These are phyloP conservation scores for Cercospora sp. DNA, from an alignment of 2,329 filamentous ascomycete genomes.

Conservation along the genomic window DNA sequence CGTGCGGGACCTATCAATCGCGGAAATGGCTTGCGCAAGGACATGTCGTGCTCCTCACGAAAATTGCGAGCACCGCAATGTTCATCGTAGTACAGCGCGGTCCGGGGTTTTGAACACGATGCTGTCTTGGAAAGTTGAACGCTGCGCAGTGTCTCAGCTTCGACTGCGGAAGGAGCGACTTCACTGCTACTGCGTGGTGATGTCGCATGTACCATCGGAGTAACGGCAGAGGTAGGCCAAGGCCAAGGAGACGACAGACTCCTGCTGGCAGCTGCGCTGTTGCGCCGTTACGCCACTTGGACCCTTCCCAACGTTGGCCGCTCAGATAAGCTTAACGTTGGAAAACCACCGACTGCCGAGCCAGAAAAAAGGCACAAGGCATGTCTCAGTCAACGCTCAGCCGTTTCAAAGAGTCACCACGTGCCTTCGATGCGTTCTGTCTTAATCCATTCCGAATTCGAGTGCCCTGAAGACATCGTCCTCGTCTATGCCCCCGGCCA, in stretches of 20 bases:
- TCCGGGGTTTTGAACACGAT: not conserved
- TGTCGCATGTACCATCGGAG: not conserved
- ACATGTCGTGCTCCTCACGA: not conserved
- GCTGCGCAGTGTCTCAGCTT: not conserved
- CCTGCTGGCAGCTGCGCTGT: not conserved
- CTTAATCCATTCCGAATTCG: not conserved
- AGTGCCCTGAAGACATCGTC: no score
- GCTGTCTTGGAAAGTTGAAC: not conserved
- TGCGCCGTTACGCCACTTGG: not conserved
- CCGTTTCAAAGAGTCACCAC: not conserved
- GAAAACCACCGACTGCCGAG: slow-evolving; percentile 4
- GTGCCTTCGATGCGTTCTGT: not conserved
- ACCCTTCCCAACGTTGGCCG: not conserved
- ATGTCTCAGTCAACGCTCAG: slow-evolving; percentile 2
- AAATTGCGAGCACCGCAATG: not conserved
- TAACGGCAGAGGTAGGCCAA: not conserved
- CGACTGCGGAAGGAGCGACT: not conserved
- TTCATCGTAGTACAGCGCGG: not conserved
- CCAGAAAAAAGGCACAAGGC: not conserved
- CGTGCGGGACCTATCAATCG: not conserved
- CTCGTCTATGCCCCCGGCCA: not conserved
- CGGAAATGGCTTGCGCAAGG: not conserved
- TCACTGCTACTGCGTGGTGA: not conserved
- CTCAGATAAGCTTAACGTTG: slow-evolving; percentile 1
- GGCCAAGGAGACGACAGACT: not conserved